These are phyloP conservation scores for Coniferiporia weirii DNA, from an alignment of 1,284 basidiomycete species.

Conservation along the genomic window DNA sequence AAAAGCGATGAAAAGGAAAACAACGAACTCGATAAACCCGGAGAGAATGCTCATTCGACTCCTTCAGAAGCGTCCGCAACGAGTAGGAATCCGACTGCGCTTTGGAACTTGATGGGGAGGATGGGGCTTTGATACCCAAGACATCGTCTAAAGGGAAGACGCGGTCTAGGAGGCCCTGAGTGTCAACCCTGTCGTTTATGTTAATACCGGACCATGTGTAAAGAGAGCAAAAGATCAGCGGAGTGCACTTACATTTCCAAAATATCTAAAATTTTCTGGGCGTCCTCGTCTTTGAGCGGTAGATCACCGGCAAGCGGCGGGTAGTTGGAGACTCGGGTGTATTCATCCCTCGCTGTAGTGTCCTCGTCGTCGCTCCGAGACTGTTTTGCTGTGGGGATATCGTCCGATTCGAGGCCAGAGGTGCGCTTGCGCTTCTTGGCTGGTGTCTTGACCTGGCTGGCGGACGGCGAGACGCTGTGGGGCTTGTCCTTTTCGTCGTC, in stretches of 20 bases:
- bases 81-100: slow-evolving; percentile 40
- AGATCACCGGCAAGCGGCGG: slow-evolving; percentile 37
- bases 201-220: slow-evolving; percentile 8
- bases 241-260: slow-evolving; percentile 56
- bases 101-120: slow-evolving; percentile 33
- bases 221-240: slow-evolving; percentile 5
- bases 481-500: slow-evolving; percentile 22
- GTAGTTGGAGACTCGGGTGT: slow-evolving; percentile 19
- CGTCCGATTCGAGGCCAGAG: slow-evolving; percentile 38
- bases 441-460: slow-evolving; percentile 28
- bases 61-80: slow-evolving; percentile 55
- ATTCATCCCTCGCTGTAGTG: slow-evolving; percentile 28
- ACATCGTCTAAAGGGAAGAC: slow-evolving; percentile 53
- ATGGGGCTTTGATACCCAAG: slow-evolving; percentile 20
- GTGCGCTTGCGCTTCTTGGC: slow-evolving; percentile 64
- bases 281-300: slow-evolving; percentile 45
- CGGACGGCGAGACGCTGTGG: slow-evolving; percentile 15
- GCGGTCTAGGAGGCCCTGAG: slow-evolving; percentile 73
- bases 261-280: slow-evolving; percentile 64
- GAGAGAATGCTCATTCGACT: slow-evolving; percentile 48
- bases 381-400: slow-evolving; percentile 43
- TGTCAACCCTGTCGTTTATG: slow-evolving; percentile 47
- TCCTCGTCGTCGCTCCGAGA: slow-evolving; percentile 36
- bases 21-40: slow-evolving; percentile 44
- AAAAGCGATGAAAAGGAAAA: neutral